phyloP scores from a whole-genome alignment of 2,329 filamentous ascomycete genomes.

The Neofusicoccum sp. region DNA sequence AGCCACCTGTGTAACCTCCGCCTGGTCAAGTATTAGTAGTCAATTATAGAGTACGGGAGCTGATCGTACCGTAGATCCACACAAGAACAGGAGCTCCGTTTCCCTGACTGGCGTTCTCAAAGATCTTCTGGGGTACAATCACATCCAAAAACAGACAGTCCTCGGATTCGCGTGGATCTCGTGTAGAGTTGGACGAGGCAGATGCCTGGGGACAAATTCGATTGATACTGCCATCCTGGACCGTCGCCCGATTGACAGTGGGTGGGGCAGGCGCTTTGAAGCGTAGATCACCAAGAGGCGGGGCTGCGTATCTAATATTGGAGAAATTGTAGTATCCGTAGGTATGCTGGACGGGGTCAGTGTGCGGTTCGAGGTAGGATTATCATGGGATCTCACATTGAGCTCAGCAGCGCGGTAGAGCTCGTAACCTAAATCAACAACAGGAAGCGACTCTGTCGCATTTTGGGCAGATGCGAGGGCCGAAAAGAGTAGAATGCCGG shows the following conservation, averaged over 20 bases:
- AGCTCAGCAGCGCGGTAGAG: conserved; percentile 48
- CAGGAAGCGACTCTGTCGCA: conserved; percentile 32
- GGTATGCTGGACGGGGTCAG: conserved; percentile 29
- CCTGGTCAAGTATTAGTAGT: neutral
- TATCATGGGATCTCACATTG: conserved; percentile 35
- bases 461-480: neutral
- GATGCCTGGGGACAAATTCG: neutral
- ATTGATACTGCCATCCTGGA: conserved; percentile 46
- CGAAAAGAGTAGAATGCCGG: neutral
- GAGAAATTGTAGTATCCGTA: conserved; percentile 53
- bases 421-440: conserved; percentile 55
- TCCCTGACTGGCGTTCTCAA: conserved; percentile 25
- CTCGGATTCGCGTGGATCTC: conserved; percentile 22
- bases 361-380: neutral
- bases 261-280: conserved; percentile 50
- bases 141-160: conserved; percentile 44
- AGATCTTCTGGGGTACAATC: conserved; percentile 34
- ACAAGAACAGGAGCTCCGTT: conserved; percentile 37
- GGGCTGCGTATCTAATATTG: conserved; percentile 57
- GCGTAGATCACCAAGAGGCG: conserved; percentile 51
- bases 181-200: neutral
- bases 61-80: conserved; percentile 44
- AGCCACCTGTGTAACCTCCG: conserved; percentile 44
- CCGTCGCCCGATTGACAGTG: conserved; percentile 40
- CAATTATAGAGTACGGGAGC: neutral